A percentile compares a stretch with the other conserved stretches of the same genome.
phyloP scores from a whole-genome alignment of 768 basidiomycete genomes.

The Psilocybe cubensis region DNA sequence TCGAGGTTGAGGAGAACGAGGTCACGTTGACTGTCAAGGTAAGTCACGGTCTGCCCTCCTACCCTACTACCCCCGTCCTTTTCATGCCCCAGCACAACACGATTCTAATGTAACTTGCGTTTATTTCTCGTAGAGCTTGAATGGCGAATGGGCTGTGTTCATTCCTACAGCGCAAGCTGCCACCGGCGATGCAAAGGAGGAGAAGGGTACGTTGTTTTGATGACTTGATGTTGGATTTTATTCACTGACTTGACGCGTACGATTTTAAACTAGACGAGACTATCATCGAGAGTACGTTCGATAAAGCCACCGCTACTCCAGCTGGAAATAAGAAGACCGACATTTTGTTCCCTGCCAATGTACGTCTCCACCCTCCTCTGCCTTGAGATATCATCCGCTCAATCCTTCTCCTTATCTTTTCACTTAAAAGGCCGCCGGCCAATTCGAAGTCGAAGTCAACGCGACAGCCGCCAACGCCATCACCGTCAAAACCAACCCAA shows the following conservation, averaged over 20 bases:
- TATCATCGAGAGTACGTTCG: conserved; percentile 6
- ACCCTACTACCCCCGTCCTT: no score
- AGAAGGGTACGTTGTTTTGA: background rate
- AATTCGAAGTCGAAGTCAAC: conserved; percentile 12
- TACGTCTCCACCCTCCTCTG: background rate
- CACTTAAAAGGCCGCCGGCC: conserved; percentile 11
- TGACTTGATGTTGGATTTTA: no score
- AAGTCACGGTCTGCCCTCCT: background rate
- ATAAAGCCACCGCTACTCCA: conserved; percentile 8
- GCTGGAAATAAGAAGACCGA: conserved; percentile 15
- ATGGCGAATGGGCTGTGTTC: conserved; percentile 15
- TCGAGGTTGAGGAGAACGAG: conserved; percentile 17
- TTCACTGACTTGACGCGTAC: no score
- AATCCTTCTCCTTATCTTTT: no score
- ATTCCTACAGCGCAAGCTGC: conserved; percentile 5
- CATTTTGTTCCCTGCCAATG: conserved; percentile 9
- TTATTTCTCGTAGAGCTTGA: conserved; percentile 4
- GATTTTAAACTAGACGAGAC: conserved; percentile 1
- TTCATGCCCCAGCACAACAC: no score
- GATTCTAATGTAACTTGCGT: background rate
- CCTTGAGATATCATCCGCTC: no score
- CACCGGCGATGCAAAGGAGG: background rate
- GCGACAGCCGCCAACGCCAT: conserved; percentile 4
- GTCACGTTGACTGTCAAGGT: conserved; percentile 10
- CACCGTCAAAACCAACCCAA: conserved; percentile 7